phyloP scores from a whole-genome alignment of 2,329 filamentous ascomycete genomes.

The Cercospora citrullina region DNA sequence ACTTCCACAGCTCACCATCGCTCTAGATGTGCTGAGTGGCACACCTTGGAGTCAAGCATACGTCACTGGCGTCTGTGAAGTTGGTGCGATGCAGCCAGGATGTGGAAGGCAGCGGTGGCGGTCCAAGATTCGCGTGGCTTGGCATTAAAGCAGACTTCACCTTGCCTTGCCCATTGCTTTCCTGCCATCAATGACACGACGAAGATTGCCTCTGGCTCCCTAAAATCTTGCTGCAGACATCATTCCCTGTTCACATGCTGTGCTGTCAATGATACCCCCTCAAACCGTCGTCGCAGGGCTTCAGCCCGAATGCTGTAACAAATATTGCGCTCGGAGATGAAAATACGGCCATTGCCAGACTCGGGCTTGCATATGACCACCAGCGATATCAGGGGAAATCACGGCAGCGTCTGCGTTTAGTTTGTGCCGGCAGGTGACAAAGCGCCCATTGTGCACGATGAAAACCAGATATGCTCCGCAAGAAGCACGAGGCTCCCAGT shows the following conservation, averaged over 20 bases:
- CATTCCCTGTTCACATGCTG: neutral
- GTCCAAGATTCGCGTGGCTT: conserved; percentile 6
- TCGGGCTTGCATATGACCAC: neutral
- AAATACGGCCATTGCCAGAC: neutral
- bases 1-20: conserved; percentile 12
- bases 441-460: neutral
- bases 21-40: conserved; percentile 11
- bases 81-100: conserved; percentile 19
- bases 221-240: neutral
- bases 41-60: conserved; percentile 11
- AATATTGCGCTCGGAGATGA: neutral
- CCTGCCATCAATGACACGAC: neutral
- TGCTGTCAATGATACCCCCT: neutral
- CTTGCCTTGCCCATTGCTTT: neutral
- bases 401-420: neutral
- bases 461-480: neutral
- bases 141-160: conserved; percentile 13
- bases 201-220: neutral
- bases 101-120: neutral
- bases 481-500: neutral
- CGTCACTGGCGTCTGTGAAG: conserved; percentile 20
- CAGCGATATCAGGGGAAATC: neutral
- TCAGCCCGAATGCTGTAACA: neutral
- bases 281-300: neutral
- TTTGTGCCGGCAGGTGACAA: too few relatives aligned